These are phyloP conservation scores for Xylariaceae sp. DNA, from an alignment of 2,329 filamentous ascomycete genomes.

Conservation along the genomic window DNA sequence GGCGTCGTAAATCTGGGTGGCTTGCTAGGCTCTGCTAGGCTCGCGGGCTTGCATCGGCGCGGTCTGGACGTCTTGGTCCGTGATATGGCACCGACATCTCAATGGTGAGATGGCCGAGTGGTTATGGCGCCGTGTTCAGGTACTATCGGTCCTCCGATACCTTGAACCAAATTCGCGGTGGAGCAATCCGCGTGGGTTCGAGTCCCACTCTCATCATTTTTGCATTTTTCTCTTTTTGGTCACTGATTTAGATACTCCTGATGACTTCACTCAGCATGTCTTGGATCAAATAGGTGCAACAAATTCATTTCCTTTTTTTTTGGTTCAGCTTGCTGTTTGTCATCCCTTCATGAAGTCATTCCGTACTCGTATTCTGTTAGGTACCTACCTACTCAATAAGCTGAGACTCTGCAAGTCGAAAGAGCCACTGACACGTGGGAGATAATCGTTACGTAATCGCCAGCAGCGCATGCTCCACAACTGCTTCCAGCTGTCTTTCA, in stretches of 20 bases:
- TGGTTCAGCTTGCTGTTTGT: background rate
- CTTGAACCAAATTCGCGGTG: constrained; percentile 27
- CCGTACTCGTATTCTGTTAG: no score
- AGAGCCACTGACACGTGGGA: no score
- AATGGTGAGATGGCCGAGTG: constrained; percentile 32
- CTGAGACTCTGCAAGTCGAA: no score
- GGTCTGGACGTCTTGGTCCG: background rate
- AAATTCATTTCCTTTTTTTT: background rate
- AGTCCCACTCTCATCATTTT: constrained; percentile 36
- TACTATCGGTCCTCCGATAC: background rate
- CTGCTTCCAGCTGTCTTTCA: background rate
- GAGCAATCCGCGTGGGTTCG: constrained; percentile 39
- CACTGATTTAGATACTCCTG: no score
- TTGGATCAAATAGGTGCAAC: background rate
- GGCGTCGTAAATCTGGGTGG: background rate
- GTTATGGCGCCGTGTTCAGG: constrained; percentile 35
- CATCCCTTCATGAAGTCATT: no score
- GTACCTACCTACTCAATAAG: no score
- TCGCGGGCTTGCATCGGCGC: background rate
- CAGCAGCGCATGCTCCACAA: background rate
- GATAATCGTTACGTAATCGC: background rate
- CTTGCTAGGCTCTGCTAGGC: background rate
- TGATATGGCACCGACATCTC: background rate
- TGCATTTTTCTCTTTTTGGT: background rate
- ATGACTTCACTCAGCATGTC: no score